These are phyloP conservation scores for Aspergillus pseudoterreus DNA, from an alignment of 2,329 filamentous ascomycete genomes.

Conservation along the genomic window DNA sequence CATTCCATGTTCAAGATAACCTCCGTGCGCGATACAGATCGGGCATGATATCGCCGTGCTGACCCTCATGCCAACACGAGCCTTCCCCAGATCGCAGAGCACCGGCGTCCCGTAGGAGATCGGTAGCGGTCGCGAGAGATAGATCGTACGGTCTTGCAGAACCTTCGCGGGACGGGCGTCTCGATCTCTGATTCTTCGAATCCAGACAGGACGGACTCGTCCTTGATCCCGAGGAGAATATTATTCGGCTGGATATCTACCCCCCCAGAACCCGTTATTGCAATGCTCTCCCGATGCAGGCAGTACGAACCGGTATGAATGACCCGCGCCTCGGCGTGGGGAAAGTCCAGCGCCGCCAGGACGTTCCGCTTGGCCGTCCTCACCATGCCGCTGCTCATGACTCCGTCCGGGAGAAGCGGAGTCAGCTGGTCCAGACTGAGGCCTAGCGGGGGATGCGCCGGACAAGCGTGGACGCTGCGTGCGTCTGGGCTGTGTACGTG, in stretches of 20 bases:
- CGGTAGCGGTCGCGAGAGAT: constrained; percentile 17
- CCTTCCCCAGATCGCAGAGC: constrained; percentile 28
- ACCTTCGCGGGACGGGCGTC: constrained; percentile 26
- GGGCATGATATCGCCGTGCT: constrained; percentile 22
- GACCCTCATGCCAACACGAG: constrained; percentile 16
- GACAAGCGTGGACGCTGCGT: constrained; percentile 19
- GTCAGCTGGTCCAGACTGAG: constrained; percentile 20
- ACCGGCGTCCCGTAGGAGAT: constrained; percentile 17
- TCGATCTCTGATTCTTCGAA: constrained; percentile 27
- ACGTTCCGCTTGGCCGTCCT: constrained; percentile 19
- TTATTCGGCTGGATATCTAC: constrained; percentile 32
- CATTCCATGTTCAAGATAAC: constrained; percentile 27
- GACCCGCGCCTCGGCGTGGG: constrained; percentile 23
- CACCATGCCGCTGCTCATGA: constrained; percentile 20
- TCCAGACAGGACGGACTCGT: constrained; percentile 23
- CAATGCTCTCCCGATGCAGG: too few species aligned
- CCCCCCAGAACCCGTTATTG: too few species aligned
- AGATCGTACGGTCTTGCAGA: constrained; percentile 24
- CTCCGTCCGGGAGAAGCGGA: constrained; percentile 11
- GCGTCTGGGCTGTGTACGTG: constrained; percentile 17
- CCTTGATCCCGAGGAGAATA: constrained; percentile 25
- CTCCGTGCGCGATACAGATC: constrained; percentile 26
- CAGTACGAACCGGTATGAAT: constrained; percentile 23
- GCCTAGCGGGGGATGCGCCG: constrained; percentile 26
- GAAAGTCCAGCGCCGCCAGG: constrained; percentile 24